phyloP scores from a whole-genome alignment of 2,329 filamentous ascomycete genomes.

The Clonostachys solani region DNA sequence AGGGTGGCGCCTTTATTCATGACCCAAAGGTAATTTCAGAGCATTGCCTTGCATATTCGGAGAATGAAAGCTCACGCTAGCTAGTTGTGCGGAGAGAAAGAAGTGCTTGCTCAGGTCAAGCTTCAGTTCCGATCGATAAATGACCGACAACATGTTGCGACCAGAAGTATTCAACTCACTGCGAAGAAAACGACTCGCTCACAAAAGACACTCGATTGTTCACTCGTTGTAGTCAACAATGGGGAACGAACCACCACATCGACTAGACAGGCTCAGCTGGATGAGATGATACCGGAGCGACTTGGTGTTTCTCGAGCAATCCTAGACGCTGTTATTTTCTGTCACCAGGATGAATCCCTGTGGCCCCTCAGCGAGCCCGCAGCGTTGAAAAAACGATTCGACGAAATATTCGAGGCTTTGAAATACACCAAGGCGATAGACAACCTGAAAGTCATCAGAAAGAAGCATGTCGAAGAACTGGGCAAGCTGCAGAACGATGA shows the following conservation, averaged over 20 bases:
- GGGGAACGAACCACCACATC: slow-evolving; percentile 79
- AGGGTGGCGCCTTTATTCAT: slow-evolving; percentile 89
- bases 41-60: background rate
- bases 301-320: slow-evolving; percentile 88
- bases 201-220: slow-evolving; percentile 82
- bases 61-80: background rate
- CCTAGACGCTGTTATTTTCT: slow-evolving; percentile 94
- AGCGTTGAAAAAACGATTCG: slow-evolving; percentile 87
- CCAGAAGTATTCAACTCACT: slow-evolving; percentile 78
- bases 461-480: slow-evolving; percentile 76
- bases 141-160: slow-evolving; percentile 75
- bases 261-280: slow-evolving; percentile 74
- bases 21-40: slow-evolving; percentile 70
- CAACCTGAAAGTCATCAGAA: slow-evolving; percentile 82
- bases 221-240: slow-evolving; percentile 69
- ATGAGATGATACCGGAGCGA: slow-evolving; percentile 78
- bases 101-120: slow-evolving; percentile 88
- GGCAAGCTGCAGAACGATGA: slow-evolving; percentile 70
- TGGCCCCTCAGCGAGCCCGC: slow-evolving; percentile 93
- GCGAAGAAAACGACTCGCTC: slow-evolving; percentile 75
- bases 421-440: slow-evolving; percentile 98
- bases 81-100: slow-evolving; percentile 75
- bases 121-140: slow-evolving; percentile 79
- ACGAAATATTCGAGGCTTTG: slow-evolving; percentile 94
- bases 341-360: slow-evolving; percentile 94